These are phyloP conservation scores for Hypomyces perniciosus DNA, from an alignment of 2,329 filamentous ascomycete species.

Conservation along the genomic window DNA sequence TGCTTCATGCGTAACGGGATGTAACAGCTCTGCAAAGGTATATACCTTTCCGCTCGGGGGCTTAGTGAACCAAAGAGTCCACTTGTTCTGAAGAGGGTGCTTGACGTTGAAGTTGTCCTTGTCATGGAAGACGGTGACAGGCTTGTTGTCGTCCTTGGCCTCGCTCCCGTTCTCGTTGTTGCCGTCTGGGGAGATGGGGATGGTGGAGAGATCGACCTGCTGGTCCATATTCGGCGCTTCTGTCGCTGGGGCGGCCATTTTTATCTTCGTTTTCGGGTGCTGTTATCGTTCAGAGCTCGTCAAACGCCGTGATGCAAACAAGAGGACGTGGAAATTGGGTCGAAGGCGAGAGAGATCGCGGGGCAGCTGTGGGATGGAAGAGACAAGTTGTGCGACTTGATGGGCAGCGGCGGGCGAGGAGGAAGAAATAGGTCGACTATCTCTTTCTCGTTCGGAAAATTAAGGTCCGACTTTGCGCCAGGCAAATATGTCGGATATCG, in stretches of 20 bases:
- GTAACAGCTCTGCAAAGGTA: not conserved
- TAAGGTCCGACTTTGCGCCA: slow-evolving; percentile 32
- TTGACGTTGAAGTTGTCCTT: slow-evolving; percentile 99
- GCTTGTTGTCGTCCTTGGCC: slow-evolving; percentile 50
- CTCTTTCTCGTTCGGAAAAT: slow-evolving; percentile 19
- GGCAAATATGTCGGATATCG: slow-evolving; percentile 25
- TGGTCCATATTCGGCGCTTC: slow-evolving; percentile 36
- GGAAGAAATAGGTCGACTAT: slow-evolving; percentile 22
- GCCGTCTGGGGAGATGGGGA: slow-evolving; percentile 60
- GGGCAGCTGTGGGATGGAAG: slow-evolving; percentile 22
- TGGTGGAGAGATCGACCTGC: slow-evolving; percentile 62
- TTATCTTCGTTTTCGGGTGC: slow-evolving; percentile 14
- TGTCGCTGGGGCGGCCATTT: slow-evolving; percentile 31
- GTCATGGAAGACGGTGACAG: slow-evolving; percentile 95
- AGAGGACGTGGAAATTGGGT: not conserved
- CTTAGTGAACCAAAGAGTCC: slow-evolving; percentile 99
- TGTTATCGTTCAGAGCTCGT: not conserved
- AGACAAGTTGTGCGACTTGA: slow-evolving; percentile 17
- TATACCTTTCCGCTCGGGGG: slow-evolving; percentile 86
- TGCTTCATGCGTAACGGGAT: not conserved
- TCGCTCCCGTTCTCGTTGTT: slow-evolving; percentile 45
- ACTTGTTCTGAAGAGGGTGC: slow-evolving; percentile 93
- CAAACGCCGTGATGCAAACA: not conserved
- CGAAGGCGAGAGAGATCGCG: slow-evolving; percentile 20
- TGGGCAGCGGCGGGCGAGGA: slow-evolving; percentile 15